phyloP scores from a whole-genome alignment of 2,329 filamentous ascomycete genomes.

The Nemania sp. region DNA sequence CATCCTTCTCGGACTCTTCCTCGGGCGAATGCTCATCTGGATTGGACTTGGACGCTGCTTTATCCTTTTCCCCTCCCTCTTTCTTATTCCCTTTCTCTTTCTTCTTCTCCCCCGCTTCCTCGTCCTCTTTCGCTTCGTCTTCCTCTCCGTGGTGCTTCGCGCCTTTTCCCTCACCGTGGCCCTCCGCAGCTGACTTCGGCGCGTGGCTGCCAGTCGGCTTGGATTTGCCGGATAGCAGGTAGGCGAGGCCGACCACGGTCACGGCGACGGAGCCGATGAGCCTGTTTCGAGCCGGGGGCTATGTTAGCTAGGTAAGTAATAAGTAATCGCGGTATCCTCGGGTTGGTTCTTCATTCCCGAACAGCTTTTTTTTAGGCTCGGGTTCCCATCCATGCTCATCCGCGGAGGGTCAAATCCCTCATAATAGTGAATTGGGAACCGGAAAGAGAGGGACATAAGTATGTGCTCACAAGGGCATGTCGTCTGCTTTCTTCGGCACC shows the following conservation, averaged over 20 bases:
- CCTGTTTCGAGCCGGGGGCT: conserved; percentile 22
- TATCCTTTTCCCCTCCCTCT: conserved; percentile 3
- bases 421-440: too few relatives aligned
- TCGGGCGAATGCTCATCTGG: neutral
- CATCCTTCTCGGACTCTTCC: conserved; percentile 1
- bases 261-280: conserved; percentile 32
- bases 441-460: neutral
- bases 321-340: neutral
- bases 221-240: conserved; percentile 19
- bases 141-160: neutral
- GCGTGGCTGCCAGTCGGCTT: conserved; percentile 3
- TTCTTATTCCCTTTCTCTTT: neutral
- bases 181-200: conserved; percentile 6
- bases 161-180: conserved; percentile 4
- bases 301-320: conserved; percentile 6
- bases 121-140: conserved; percentile 13
- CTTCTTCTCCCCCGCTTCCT: neutral
- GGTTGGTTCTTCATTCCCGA: neutral
- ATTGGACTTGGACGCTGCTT: neutral
- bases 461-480: conserved; percentile 38
- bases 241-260: conserved; percentile 30
- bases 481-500: conserved; percentile 32
- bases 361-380: neutral
- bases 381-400: neutral
- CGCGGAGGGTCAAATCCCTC: neutral